These are phyloP conservation scores for Orbilia brochopaga DNA, from an alignment of 2,329 filamentous ascomycete species.

Conservation along the genomic window DNA sequence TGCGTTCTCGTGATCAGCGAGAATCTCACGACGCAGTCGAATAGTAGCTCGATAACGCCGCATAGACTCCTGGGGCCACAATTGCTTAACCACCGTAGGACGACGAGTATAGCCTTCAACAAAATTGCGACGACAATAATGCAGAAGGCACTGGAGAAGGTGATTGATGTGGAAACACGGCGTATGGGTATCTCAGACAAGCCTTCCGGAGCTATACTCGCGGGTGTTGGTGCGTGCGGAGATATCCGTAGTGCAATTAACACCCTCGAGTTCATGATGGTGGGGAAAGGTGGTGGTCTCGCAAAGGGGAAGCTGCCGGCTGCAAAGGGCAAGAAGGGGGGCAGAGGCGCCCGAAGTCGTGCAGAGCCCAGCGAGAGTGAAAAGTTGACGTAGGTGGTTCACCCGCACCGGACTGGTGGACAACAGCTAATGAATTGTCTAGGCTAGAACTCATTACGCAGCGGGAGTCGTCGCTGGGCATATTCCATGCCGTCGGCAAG, in stretches of 20 bases:
- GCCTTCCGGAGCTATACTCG: conserved; percentile 25
- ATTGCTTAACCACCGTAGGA: conserved; percentile 79
- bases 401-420: conserved; percentile 63
- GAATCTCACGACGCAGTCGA: conserved; percentile 88
- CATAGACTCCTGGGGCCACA: conserved; percentile 87
- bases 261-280: conserved; percentile 79
- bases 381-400: conserved; percentile 77
- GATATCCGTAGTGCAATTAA: conserved; percentile 93
- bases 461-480: conserved; percentile 84
- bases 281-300: conserved; percentile 44
- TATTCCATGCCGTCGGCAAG: conserved; percentile 95
- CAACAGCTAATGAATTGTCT: conserved; percentile 8
- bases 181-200: conserved; percentile 20
- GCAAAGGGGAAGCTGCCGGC: conserved; percentile 20
- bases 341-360: conserved; percentile 69
- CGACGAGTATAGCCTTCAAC: conserved; percentile 88
- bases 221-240: conserved; percentile 76
- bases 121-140: conserved; percentile 85
- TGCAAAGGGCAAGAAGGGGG: conserved; percentile 69
- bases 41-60: conserved; percentile 70
- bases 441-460: conserved; percentile 47
- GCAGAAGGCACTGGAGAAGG: conserved; percentile 78
- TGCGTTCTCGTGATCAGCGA: conserved; percentile 92
- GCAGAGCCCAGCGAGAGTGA: conserved; percentile 70
- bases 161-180: conserved; percentile 77